Conservation (phyloP, 371 early-diverging fungal species). For the Mortierella sp. region DNA sequence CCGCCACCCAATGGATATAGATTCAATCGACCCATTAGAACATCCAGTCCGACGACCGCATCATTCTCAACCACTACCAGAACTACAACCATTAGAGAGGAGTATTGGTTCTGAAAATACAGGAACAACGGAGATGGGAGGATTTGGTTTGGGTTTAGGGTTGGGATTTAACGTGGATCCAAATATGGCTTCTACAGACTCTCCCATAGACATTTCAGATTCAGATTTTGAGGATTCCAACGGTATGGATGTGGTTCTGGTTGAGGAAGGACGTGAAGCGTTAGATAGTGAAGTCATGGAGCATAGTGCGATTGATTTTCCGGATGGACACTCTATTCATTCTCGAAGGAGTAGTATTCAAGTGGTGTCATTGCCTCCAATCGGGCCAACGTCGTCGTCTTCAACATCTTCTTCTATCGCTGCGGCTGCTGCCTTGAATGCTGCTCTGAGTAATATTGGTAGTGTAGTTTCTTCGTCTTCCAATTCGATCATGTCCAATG, state of each 20-base stretch:
- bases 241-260: slow-evolving; percentile 32
- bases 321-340: slow-evolving; percentile 45
- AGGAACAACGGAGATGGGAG: background rate
- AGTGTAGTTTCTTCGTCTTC: slow-evolving; percentile 11
- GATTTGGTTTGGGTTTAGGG: background rate
- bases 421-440: background rate
- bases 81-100: background rate
- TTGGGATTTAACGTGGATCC: slow-evolving; percentile 8
- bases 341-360: slow-evolving; percentile 47
- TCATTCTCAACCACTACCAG: slow-evolving; percentile 9
- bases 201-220: background rate
- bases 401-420: background rate
- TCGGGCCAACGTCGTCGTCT: background rate
- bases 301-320: slow-evolving; percentile 40
- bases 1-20: slow-evolving; percentile 40
- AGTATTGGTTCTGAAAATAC: too few relatives aligned
- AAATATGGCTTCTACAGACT: background rate
- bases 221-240: slow-evolving; percentile 16
- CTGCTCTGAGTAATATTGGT: slow-evolving; percentile 8
- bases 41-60: slow-evolving; percentile 5
- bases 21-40: slow-evolving; percentile 41
- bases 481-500: slow-evolving; percentile 10
- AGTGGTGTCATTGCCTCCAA: slow-evolving; percentile 2
- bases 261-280: slow-evolving; percentile 49
- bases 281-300: slow-evolving; percentile 51